A percentile compares a stretch with the other conserved stretches of the same genome.
Conservation (phyloP, 2,329 filamentous ascomycete species). For the Chaetomiaceae sp. region DNA sequence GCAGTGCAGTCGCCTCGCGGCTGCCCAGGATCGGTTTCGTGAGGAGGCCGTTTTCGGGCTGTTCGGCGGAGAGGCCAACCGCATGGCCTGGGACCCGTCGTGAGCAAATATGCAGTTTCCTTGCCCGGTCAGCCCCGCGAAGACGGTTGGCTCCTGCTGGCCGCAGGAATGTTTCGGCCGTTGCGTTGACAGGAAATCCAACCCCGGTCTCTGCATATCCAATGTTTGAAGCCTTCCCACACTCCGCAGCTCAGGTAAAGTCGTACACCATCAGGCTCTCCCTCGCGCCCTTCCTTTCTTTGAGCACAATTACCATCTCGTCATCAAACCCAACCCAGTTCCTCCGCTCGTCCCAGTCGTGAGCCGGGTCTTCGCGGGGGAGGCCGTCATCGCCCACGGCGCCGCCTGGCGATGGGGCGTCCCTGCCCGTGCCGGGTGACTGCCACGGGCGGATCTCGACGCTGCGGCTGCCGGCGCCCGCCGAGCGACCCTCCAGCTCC, state of each 20-base stretch:
- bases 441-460: slow-evolving; percentile 45
- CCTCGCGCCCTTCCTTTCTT: slow-evolving; percentile 60
- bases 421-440: slow-evolving; percentile 21
- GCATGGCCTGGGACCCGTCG: neutral
- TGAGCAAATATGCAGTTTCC: neutral
- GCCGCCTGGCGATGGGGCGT: neutral
- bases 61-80: neutral
- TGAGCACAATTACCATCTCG: slow-evolving; percentile 82
- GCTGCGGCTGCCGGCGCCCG: slow-evolving; percentile 34
- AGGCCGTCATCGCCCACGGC: slow-evolving; percentile 14
- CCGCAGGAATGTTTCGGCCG: too few relatives aligned
- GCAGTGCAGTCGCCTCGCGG: too few relatives aligned
- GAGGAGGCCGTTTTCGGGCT: neutral
- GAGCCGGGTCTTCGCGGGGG: neutral
- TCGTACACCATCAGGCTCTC: slow-evolving; percentile 81
- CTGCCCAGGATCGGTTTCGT: neutral
- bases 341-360: slow-evolving; percentile 41
- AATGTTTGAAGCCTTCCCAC: neutral
- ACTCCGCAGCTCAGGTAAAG: slow-evolving; percentile 56
- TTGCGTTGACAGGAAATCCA: too few relatives aligned
- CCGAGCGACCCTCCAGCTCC: slow-evolving; percentile 72
- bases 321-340: slow-evolving; percentile 85
- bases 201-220: neutral
- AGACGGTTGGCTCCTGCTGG: neutral
- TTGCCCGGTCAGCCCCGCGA: neutral